phyloP scores from a whole-genome alignment of 768 basidiomycete species.

The Cystoderma amianthinum region DNA sequence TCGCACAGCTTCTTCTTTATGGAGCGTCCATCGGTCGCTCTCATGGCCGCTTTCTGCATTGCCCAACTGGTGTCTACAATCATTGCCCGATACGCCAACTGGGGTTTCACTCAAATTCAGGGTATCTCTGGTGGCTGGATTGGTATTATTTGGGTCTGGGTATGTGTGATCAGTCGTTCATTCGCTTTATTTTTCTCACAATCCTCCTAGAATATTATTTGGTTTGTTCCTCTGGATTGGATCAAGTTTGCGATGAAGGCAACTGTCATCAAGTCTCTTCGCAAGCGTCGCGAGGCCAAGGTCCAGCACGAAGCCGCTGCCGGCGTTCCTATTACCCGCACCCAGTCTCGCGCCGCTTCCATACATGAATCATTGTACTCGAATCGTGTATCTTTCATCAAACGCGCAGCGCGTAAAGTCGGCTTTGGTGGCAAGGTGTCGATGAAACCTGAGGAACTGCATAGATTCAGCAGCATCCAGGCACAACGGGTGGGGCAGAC shows the following conservation, averaged over 20 bases:
- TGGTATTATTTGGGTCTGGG: slow-evolving; percentile 96
- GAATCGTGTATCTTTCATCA: slow-evolving; percentile 92
- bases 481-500: slow-evolving; percentile 71
- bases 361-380: slow-evolving; percentile 70
- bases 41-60: slow-evolving; percentile 85
- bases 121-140: slow-evolving; percentile 90
- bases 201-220: slow-evolving; percentile 71
- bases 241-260: slow-evolving; percentile 98
- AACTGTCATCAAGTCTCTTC: slow-evolving; percentile 81
- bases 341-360: slow-evolving; percentile 15
- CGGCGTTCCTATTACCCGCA: slow-evolving; percentile 76
- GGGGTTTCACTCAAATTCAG: slow-evolving; percentile 86
- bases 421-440: slow-evolving; percentile 78
- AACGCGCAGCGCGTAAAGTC: slow-evolving; percentile 82
- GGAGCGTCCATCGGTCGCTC: slow-evolving; percentile 87
- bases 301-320: slow-evolving; percentile 34
- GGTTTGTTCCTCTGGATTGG: slow-evolving; percentile 93
- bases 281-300: slow-evolving; percentile 57
- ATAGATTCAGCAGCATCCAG: slow-evolving; percentile 83
- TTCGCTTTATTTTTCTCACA: not conserved
- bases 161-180: slow-evolving; percentile 28
- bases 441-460: slow-evolving; percentile 81
- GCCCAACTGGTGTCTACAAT: slow-evolving; percentile 94
- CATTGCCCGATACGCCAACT: slow-evolving; percentile 90
- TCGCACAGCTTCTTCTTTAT: slow-evolving; percentile 95